Base-by-base conservation (phyloP, 371 early-diverging fungal species). In the Syncephalastrum contaminatum region DNA sequence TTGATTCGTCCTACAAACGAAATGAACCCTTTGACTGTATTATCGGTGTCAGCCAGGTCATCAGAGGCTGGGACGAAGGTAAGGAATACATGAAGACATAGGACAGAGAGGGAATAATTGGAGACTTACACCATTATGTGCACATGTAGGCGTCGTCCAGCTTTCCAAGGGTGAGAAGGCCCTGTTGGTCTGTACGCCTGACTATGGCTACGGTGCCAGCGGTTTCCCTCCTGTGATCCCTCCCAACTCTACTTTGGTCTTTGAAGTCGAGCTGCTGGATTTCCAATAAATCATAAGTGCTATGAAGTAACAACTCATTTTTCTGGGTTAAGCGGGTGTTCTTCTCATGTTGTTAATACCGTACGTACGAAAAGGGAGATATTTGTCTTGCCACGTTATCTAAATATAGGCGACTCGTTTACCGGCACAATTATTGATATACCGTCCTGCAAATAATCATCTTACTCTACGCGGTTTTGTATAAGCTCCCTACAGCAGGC, bases 31-130 rank as follows among this genome's bases (percentile, higher is more conserved):
- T 97, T 66, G 67, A 62, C n/a, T 85, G 86, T 79, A 65, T 59
- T 25, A 95, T 98, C 60, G 98, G 98, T 67, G 88, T 92, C 44
- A 94, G 95, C n/a, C 85, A 81, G 63, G 94, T 98, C 68, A 98
- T 98, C 77, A 72, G 77, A 60, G 96, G 95, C 63, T 83, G 83
- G 83, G 83, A 83, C 62, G 82, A 83, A 69, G 89, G 75, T 71
- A 69, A 48, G n/a, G 16, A 24, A 27, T 22, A 30, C 2, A 30
- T 12, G 42, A 14, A 24, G 46, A 47, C 27, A 22, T 21, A 45
- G 16, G 25, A 44, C 24, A 10, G 22, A 19, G n/a, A 25, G 36
- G 16, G 7, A 15, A 39, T 8, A 30, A 30, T 2, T 30, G 36
- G 10, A 2, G 10, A 8, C 36, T 30, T 30, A 30, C 36, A 30